Base-by-base conservation (phyloP, 2,329 filamentous ascomycete species). In the Blumeriella jaapii region DNA sequence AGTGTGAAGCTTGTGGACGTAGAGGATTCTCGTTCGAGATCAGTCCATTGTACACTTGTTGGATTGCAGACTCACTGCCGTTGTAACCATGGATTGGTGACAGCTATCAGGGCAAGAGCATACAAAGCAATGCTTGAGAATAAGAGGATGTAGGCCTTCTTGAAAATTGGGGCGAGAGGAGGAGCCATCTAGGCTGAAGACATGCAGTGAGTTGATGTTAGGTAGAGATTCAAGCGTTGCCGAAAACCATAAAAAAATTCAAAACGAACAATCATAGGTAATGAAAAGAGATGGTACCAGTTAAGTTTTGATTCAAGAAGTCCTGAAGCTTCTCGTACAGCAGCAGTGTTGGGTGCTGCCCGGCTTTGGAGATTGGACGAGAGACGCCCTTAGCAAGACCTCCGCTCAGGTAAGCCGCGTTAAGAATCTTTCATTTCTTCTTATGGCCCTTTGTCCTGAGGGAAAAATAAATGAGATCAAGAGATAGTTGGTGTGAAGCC, bases 1-100 rank as follows among this genome's bases (percentile, higher is more conserved):
- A 2, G 78, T 79, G 44, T 85, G 78, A 47, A 94, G 57, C 42
- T 80, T 82, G 59, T 96, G 80, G 17, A 80, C 77, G 56, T 96
- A 98, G 5, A 95, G 58, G 15, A 81, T 78, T 54, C 86, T 48
- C n/a, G 4, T 15, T 16, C 9, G n/a, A 14, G 34, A 19, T 25
- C 5, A 14, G 13, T n/a, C n/a, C n/a, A n/a, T n/a, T n/a, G n/a
- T n/a, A n/a, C n/a, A n/a, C 13, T 19, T 4, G 18, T 20, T 6
- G 9, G n/a, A 13, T 24, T 25, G 29, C 22, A 28, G 19, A 41
- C 77, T 61, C 67, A 93, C 86, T 87, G 76, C 61, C 82, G 69
- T 56, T 96, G 89, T 34, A 93, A 63, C 48, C 67, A 72, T 2
- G 83, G 77, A 50, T 72, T 75, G 10, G 78, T 70, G 39, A 82